These are phyloP conservation scores for Stagonosporopsis vannaccii DNA, from an alignment of 2,329 filamentous ascomycete genomes.

Conservation along the genomic window DNA sequence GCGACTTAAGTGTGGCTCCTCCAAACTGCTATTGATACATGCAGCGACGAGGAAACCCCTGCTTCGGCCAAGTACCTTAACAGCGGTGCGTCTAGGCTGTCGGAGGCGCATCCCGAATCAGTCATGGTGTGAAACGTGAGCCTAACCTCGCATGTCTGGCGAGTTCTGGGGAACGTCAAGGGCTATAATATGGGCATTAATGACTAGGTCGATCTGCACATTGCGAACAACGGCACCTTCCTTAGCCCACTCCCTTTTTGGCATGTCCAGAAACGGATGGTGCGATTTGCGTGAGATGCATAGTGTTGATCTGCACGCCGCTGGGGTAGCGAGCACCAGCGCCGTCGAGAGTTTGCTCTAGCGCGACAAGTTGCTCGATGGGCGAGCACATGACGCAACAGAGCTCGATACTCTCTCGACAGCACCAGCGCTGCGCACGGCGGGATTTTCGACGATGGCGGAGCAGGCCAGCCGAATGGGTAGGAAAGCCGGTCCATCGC, in stretches of 20 bases:
- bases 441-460: constrained; percentile 1
- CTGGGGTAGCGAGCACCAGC: constrained; percentile 17
- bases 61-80: constrained; percentile 40
- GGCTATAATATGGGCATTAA: constrained; percentile 33
- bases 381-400: constrained; percentile 17
- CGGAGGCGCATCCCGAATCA: constrained; percentile 43
- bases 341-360: constrained; percentile 18
- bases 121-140: constrained; percentile 48
- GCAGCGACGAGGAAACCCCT: constrained; percentile 43
- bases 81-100: constrained; percentile 46
- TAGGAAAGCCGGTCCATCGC: constrained; percentile 12
- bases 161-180: constrained; percentile 48
- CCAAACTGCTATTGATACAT: constrained; percentile 47
- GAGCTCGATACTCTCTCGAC: constrained; percentile 1
- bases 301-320: constrained; percentile 27
- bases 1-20: constrained; percentile 49
- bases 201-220: constrained; percentile 38
- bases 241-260: constrained; percentile 19
- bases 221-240: constrained; percentile 33
- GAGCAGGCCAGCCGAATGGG: constrained; percentile 4
- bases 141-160: constrained; percentile 48
- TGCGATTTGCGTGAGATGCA: constrained; percentile 14
- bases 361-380: constrained; percentile 12
- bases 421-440: constrained; percentile 6
- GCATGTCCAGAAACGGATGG: constrained; percentile 18